Percentiles rank a stretch among this genome's conserved stretches.
These are phyloP conservation scores for Citrus trifoliata DNA, from an alignment of 345 rosid species.

Conservation along the genomic window DNA sequence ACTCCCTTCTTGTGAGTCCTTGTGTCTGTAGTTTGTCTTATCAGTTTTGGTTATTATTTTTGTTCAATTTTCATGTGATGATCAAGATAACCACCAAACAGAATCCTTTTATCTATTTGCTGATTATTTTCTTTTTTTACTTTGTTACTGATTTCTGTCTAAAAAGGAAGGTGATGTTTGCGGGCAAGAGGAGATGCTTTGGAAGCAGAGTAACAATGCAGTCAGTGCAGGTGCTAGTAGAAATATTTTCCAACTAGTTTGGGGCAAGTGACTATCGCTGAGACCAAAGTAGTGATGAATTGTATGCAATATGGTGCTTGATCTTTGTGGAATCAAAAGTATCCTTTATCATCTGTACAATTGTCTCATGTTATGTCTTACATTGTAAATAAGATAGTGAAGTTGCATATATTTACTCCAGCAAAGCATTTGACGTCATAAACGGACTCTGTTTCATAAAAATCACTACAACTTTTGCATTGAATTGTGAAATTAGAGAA, in stretches of 20 bases:
- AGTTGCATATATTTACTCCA: neutral
- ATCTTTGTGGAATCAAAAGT: slow-evolving; percentile 6
- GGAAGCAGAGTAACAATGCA: slow-evolving; percentile 49
- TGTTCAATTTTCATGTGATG: neutral
- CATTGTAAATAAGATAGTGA: neutral
- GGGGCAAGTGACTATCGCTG: slow-evolving; percentile 34
- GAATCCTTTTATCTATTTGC: neutral
- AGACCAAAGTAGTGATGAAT: neutral
- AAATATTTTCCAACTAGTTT: slow-evolving; percentile 57
- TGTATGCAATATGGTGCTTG: neutral
- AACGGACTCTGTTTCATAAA: neutral
- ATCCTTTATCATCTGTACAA: neutral
- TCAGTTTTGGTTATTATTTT: neutral
- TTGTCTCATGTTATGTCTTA: neutral
- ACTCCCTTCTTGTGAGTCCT: slow-evolving; percentile 75
- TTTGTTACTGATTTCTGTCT: neutral
- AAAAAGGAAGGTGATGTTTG: slow-evolving; percentile 53
- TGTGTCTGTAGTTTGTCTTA: neutral
- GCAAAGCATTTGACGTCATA: neutral
- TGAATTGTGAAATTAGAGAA: neutral
- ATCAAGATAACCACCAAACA: neutral
- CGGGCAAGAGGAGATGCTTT: slow-evolving; percentile 71
- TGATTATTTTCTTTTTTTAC: neutral
- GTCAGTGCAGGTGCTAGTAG: slow-evolving; percentile 52
- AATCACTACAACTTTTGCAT: neutral